A percentile compares a stretch with the other conserved stretches of the same genome.
Evolutionary conservation across 768 basidiomycete genomes (phyloP).

Genomic region (Strobilomyces confusus): DNA sequence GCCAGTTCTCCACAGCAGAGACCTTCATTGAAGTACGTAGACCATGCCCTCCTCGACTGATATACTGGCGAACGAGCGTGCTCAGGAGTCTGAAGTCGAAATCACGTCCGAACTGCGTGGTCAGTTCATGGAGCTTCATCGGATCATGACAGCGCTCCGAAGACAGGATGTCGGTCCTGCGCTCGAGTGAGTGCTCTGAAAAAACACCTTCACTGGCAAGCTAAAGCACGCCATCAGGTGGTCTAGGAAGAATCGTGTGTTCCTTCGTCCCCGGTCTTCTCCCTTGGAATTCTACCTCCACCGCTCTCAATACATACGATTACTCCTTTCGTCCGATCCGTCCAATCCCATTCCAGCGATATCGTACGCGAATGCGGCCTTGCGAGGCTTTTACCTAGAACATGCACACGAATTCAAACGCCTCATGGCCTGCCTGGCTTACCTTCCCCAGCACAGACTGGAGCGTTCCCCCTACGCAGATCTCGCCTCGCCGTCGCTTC

Average conservation of each 20-base stretch:
- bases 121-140: slow-evolving; percentile 67
- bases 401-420: slow-evolving; percentile 64
- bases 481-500: slow-evolving; percentile 64
- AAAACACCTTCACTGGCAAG: neutral
- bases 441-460: slow-evolving; percentile 64
- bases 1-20: slow-evolving; percentile 74
- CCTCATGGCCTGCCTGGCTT: slow-evolving; percentile 65
- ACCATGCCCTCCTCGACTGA: slow-evolving; percentile 2
- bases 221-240: slow-evolving; percentile 51
- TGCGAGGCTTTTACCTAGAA: slow-evolving; percentile 59
- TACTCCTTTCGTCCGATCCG: slow-evolving; percentile 62
- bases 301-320: slow-evolving; percentile 82
- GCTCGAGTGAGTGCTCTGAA: slow-evolving; percentile 52
- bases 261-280: slow-evolving; percentile 67
- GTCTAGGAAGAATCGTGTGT: slow-evolving; percentile 62
- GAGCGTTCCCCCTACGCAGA: slow-evolving; percentile 72
- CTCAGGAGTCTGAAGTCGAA: slow-evolving; percentile 63
- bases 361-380: slow-evolving; percentile 65
- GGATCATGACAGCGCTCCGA: slow-evolving; percentile 64
- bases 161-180: slow-evolving; percentile 70
- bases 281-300: slow-evolving; percentile 88
- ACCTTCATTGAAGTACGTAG: slow-evolving; percentile 63
- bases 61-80: neutral
- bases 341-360: slow-evolving; percentile 59
- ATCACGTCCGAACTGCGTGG: slow-evolving; percentile 47